Conservation (phyloP, 2,329 filamentous ascomycete species). For the Penicillium nordicum region DNA sequence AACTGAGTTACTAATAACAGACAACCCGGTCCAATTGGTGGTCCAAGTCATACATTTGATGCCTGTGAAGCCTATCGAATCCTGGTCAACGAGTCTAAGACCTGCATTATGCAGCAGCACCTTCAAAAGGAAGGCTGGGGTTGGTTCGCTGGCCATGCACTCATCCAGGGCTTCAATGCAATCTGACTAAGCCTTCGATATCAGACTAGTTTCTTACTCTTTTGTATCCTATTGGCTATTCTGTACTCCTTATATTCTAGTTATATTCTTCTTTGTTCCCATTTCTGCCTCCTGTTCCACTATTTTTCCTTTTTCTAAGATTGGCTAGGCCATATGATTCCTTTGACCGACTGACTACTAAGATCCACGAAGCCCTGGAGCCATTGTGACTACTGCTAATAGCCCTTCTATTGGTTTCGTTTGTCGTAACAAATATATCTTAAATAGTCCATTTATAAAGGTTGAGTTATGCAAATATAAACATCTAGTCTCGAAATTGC, state of each 20-base stretch:
- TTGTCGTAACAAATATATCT: not conserved
- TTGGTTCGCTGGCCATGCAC: not conserved
- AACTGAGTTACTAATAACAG: conserved; percentile 4
- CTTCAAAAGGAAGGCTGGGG: not conserved
- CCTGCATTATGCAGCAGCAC: not conserved
- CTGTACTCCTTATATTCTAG: not conserved
- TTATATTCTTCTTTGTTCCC: not conserved
- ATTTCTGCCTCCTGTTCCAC: not conserved
- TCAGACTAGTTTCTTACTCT: not conserved
- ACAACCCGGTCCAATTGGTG: not conserved
- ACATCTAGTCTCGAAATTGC: not conserved
- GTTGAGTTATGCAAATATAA: too few relatives aligned
- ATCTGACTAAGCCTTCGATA: not conserved
- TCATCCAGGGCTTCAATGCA: not conserved
- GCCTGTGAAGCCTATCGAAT: not conserved
- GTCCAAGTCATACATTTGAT: not conserved
- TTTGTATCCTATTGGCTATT: not conserved
- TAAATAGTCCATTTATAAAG: too few relatives aligned
- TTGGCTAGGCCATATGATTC: not conserved
- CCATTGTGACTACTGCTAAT: not conserved
- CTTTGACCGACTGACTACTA: not conserved
- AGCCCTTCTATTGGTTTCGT: not conserved
- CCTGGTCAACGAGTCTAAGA: not conserved
- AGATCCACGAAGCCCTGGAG: not conserved
- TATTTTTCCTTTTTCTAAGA: not conserved